These are phyloP conservation scores for Talaromyces sp. DNA, from an alignment of 2,329 filamentous ascomycete species.

Conservation along the genomic window DNA sequence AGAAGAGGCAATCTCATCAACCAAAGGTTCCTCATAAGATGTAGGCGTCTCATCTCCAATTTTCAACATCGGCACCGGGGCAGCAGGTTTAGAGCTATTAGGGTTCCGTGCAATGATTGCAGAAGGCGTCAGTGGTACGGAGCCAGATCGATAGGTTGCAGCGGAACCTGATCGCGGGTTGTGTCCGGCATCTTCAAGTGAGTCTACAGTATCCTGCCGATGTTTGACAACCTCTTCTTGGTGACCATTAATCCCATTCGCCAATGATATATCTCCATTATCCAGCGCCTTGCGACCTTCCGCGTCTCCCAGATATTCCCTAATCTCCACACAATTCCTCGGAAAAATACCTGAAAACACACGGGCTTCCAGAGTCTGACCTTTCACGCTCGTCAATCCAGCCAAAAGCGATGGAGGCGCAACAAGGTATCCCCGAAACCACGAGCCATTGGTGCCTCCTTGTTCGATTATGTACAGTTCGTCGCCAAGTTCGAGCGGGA, in stretches of 20 bases:
- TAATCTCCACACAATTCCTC: constrained; percentile 86
- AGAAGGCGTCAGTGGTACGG: constrained; percentile 36
- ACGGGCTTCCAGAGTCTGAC: constrained; percentile 88
- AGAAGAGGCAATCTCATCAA: constrained; percentile 97
- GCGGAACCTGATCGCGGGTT: constrained; percentile 28
- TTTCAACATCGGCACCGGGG: constrained; percentile 94
- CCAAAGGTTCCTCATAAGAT: constrained; percentile 80
- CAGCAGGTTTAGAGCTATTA: constrained; percentile 67
- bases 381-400: constrained; percentile 83
- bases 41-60: constrained; percentile 96
- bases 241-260: constrained; percentile 31
- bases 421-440: constrained; percentile 93
- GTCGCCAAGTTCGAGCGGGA: constrained; percentile 95
- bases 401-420: constrained; percentile 90
- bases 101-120: constrained; percentile 54
- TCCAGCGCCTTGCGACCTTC: constrained; percentile 43
- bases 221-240: constrained; percentile 30
- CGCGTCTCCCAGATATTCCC: constrained; percentile 79
- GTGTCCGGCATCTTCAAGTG: constrained; percentile 21
- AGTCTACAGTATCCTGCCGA: constrained; percentile 5
- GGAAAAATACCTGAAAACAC: constrained; percentile 99
- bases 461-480: constrained; percentile 99
- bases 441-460: constrained; percentile 76
- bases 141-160: constrained; percentile 27
- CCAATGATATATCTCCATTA: constrained; percentile 37